These are phyloP conservation scores for Penicillium polonicum DNA, from an alignment of 2,329 filamentous ascomycete genomes.

Conservation along the genomic window DNA sequence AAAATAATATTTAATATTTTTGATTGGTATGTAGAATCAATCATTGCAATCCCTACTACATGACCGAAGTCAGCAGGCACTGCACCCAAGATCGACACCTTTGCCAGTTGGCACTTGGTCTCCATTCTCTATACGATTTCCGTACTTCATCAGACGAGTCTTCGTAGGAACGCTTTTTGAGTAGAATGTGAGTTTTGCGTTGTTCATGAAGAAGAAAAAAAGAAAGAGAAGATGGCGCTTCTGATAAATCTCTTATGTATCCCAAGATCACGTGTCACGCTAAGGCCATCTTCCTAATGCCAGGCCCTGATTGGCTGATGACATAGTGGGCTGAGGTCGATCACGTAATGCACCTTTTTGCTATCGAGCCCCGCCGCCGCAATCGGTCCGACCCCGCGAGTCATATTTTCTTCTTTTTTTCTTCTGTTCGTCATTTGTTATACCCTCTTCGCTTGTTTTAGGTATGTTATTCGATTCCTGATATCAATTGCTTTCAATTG, in stretches of 20 bases:
- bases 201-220: slow-evolving; percentile 52
- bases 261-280: slow-evolving; percentile 18
- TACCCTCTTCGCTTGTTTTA: slow-evolving; percentile 20
- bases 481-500: slow-evolving; percentile 3
- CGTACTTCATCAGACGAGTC: slow-evolving; percentile 55
- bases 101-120: slow-evolving; percentile 41
- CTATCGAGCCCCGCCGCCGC: slow-evolving; percentile 20
- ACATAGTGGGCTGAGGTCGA: neutral
- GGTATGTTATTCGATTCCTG: slow-evolving; percentile 12
- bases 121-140: slow-evolving; percentile 60
- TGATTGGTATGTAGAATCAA: slow-evolving; percentile 50
- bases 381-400: slow-evolving; percentile 30
- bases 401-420: slow-evolving; percentile 22
- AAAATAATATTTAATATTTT: slow-evolving; percentile 3
- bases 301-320: neutral
- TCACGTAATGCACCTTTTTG: slow-evolving; percentile 10
- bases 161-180: slow-evolving; percentile 59
- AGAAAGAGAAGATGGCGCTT: slow-evolving; percentile 27
- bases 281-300: neutral
- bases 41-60: slow-evolving; percentile 60
- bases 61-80: slow-evolving; percentile 48
- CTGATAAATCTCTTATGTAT: slow-evolving; percentile 22
- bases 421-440: slow-evolving; percentile 17
- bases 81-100: slow-evolving; percentile 59
- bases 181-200: slow-evolving; percentile 57